Conservation (phyloP, 2,329 filamentous ascomycete genomes). For the Phyllachora maydis region DNA sequence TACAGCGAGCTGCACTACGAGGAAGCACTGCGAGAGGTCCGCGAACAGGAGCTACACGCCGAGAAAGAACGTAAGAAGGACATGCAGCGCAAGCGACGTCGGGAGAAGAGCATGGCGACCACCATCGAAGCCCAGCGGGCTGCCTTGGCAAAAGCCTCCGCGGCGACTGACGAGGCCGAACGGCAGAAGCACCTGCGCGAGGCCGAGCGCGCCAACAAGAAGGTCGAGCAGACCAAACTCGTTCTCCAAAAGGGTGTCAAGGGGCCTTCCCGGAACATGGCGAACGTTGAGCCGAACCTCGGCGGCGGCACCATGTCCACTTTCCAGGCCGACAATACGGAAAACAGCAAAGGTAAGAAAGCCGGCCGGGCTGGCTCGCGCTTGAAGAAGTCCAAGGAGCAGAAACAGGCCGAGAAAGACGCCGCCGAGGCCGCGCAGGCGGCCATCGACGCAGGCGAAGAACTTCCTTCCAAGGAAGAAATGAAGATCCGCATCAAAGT, state of each 20-base stretch:
- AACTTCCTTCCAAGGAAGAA: conserved; percentile 38
- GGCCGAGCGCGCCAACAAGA: conserved; percentile 78
- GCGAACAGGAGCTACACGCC: conserved; percentile 72
- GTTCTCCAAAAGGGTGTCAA: conserved; percentile 74
- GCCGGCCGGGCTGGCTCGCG: conserved; percentile 41
- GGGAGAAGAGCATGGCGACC: conserved; percentile 88
- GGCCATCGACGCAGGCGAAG: conserved; percentile 59
- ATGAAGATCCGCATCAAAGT: conserved; percentile 43
- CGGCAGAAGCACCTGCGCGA: conserved; percentile 63
- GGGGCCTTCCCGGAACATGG: conserved; percentile 48
- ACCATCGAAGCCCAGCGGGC: conserved; percentile 81
- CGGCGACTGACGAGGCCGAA: conserved; percentile 65
- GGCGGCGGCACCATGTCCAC: conserved; percentile 74
- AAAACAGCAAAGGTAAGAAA: conserved; percentile 25
- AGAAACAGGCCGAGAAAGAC: conserved; percentile 63
- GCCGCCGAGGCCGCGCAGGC: conserved; percentile 77
- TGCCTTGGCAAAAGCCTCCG: conserved; percentile 56
- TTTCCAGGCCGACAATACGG: conserved; percentile 49
- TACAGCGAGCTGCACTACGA: conserved; percentile 63
- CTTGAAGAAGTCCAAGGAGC: conserved; percentile 79
- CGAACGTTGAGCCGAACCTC: conserved; percentile 56
- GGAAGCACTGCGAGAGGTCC: conserved; percentile 67
- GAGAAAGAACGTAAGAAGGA: conserved; percentile 99
- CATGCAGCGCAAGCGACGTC: conserved; percentile 91
- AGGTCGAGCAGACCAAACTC: conserved; percentile 75